A percentile compares a stretch with the other conserved stretches of the same genome.
phyloP scores from a whole-genome alignment of 805 yeast species.

The Sugiyamaella smithiae region DNA sequence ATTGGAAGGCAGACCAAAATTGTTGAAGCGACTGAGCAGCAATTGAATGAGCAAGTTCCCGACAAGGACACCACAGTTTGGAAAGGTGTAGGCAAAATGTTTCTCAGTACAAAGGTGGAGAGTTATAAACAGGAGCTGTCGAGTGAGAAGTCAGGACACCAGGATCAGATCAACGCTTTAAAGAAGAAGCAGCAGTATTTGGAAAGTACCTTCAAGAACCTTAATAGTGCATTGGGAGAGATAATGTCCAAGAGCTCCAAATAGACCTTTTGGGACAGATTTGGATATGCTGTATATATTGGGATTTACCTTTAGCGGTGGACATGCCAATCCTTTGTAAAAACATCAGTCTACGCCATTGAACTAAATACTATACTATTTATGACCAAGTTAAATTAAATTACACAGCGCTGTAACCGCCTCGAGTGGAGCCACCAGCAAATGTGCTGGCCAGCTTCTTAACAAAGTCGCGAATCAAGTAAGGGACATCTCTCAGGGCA shows the following conservation, averaged over 20 bases:
- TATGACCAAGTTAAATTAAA: too few species aligned
- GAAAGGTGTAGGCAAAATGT: conserved; percentile 81
- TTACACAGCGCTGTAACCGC: conserved; percentile 91
- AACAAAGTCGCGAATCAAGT: conserved; percentile 69
- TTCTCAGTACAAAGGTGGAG: conserved; percentile 39
- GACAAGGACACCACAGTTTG: conserved; percentile 57
- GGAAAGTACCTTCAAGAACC: conserved; percentile 73
- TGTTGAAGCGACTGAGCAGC: conserved; percentile 54
- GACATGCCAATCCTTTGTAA: too few species aligned
- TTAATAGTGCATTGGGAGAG: conserved; percentile 59
- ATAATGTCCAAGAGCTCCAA: conserved; percentile 26
- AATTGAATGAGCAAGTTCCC: conserved; percentile 43
- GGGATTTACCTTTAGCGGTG: background rate
- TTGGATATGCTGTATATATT: background rate
- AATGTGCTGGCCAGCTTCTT: conserved; percentile 68
- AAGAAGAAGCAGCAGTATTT: conserved; percentile 68
- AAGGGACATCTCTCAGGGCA: conserved; percentile 62
- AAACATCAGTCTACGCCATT: too few species aligned
- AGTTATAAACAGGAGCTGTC: conserved; percentile 49
- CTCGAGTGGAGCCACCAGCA: conserved; percentile 59
- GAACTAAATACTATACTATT: too few species aligned
- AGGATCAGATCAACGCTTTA: conserved; percentile 59
- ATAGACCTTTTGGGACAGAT: background rate
- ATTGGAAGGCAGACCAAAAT: conserved; percentile 50
- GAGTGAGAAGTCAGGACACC: conserved; percentile 50